phyloP scores from a whole-genome alignment of 768 basidiomycete species.

The Calvatia gigantea region DNA sequence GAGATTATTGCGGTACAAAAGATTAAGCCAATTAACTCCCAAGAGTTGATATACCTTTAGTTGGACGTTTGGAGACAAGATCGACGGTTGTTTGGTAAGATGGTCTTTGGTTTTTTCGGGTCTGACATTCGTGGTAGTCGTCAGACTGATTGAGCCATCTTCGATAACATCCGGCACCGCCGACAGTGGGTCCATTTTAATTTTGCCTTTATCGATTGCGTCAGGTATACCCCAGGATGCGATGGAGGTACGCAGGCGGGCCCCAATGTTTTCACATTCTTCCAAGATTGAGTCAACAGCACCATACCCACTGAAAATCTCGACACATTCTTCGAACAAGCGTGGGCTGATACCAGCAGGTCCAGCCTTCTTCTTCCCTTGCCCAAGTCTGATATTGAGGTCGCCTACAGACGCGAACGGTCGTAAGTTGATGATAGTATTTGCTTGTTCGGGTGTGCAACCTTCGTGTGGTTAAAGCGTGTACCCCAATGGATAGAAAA shows the following conservation, averaged over 20 bases:
- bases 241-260: slow-evolving; percentile 68
- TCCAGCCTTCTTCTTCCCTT: slow-evolving; percentile 85
- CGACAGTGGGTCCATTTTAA: slow-evolving; percentile 23
- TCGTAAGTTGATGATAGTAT: slow-evolving; percentile 70
- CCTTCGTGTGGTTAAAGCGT: slow-evolving; percentile 37
- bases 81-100: slow-evolving; percentile 69
- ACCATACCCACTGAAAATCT: slow-evolving; percentile 81
- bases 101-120: slow-evolving; percentile 54
- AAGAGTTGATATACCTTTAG: slow-evolving; percentile 97
- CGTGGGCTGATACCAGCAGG: slow-evolving; percentile 82
- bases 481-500: background rate
- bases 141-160: slow-evolving; percentile 63
- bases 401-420: slow-evolving; percentile 80
- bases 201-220: slow-evolving; percentile 35
- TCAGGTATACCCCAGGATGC: slow-evolving; percentile 63
- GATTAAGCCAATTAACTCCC: slow-evolving; percentile 96
- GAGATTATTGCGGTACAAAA: slow-evolving; percentile 74
- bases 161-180: slow-evolving; percentile 34
- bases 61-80: slow-evolving; percentile 60
- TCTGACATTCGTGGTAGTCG: slow-evolving; percentile 39
- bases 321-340: slow-evolving; percentile 86
- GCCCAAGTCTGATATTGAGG: slow-evolving; percentile 69
- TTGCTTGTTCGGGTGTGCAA: slow-evolving; percentile 79
- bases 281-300: slow-evolving; percentile 86
- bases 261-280: slow-evolving; percentile 85